Conservation (phyloP, 352 stramenopile species). For the Globisporangium iwayamae region DNA sequence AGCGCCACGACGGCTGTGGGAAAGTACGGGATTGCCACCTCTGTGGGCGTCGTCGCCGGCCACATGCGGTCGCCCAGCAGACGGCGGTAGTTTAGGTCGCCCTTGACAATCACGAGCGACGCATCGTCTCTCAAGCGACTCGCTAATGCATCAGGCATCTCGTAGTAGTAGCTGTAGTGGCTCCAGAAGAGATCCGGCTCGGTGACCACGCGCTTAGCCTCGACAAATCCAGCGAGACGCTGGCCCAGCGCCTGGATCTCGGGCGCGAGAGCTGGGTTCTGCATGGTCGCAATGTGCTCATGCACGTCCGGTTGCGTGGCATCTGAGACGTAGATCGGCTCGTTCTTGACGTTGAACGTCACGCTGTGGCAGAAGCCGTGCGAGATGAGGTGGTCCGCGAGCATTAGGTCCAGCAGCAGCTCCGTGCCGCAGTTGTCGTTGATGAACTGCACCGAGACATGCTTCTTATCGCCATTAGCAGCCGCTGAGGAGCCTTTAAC, state of each 20-base stretch:
- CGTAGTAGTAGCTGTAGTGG: slow-evolving; percentile 72
- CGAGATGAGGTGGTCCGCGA: slow-evolving; percentile 59
- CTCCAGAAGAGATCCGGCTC: slow-evolving; percentile 56
- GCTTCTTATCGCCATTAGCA: background rate
- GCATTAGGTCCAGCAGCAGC: slow-evolving; percentile 59
- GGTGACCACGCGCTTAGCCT: slow-evolving; percentile 21
- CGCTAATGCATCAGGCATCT: slow-evolving; percentile 40
- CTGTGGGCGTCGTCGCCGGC: slow-evolving; percentile 77
- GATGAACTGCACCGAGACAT: slow-evolving; percentile 50
- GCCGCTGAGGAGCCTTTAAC: background rate
- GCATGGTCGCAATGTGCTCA: slow-evolving; percentile 62
- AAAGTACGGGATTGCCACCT: slow-evolving; percentile 82
- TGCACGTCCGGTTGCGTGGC: slow-evolving; percentile 53
- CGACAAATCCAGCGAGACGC: slow-evolving; percentile 35
- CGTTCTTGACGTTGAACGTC: slow-evolving; percentile 67
- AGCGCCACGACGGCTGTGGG: slow-evolving; percentile 61
- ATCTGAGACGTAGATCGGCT: slow-evolving; percentile 83
- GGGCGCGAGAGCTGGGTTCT: slow-evolving; percentile 19
- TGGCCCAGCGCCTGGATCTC: slow-evolving; percentile 49
- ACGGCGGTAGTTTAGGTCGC: slow-evolving; percentile 97
- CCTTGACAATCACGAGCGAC: slow-evolving; percentile 94
- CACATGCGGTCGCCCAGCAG: slow-evolving; percentile 93
- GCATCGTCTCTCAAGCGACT: slow-evolving; percentile 27
- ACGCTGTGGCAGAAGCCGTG: slow-evolving; percentile 49
- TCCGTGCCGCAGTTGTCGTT: slow-evolving; percentile 82